Conservation (phyloP, 345 rosid species). For the Ailanthus altissimus region DNA sequence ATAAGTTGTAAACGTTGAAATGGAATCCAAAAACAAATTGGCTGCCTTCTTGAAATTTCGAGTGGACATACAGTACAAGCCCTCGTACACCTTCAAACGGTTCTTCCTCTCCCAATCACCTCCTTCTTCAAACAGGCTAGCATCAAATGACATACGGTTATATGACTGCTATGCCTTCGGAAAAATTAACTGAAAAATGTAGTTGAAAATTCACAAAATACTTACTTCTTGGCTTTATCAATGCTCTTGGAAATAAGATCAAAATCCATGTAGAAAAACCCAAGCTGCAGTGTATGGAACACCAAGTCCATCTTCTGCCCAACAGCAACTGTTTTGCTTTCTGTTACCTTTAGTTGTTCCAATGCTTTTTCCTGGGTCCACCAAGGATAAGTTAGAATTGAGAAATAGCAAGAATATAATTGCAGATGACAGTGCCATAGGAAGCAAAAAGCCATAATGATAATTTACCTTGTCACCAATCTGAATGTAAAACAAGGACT, state of each 20-base stretch:
- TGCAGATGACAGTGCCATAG: background rate
- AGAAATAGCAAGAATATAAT: slow-evolving; percentile 9
- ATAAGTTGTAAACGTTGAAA: slow-evolving; percentile 97
- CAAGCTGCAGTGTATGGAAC: slow-evolving; percentile 81
- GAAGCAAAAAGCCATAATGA: slow-evolving; percentile 10
- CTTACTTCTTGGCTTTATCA: slow-evolving; percentile 92
- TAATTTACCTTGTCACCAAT: slow-evolving; percentile 79
- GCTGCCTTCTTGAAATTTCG: slow-evolving; percentile 93
- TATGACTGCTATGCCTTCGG: background rate
- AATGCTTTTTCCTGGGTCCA: slow-evolving; percentile 78
- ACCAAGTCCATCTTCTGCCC: slow-evolving; percentile 99
- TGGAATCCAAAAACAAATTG: slow-evolving; percentile 84
- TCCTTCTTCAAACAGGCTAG: slow-evolving; percentile 98
- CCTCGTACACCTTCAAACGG: slow-evolving; percentile 94
- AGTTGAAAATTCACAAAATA: slow-evolving; percentile 8
- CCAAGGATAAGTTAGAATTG: slow-evolving; percentile 10
- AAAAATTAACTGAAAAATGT: slow-evolving; percentile 13
- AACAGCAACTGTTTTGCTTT: slow-evolving; percentile 97
- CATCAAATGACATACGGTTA: slow-evolving; percentile 18
- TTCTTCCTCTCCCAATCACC: slow-evolving; percentile 99
- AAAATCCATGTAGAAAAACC: slow-evolving; percentile 93
- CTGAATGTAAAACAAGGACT: slow-evolving; percentile 79
- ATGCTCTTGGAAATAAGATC: slow-evolving; percentile 91
- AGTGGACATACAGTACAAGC: slow-evolving; percentile 89
- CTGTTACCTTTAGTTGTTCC: slow-evolving; percentile 92